Percentiles rank a stretch among this genome's conserved stretches.
phyloP scores from a whole-genome alignment of 2,329 filamentous ascomycete species.

The Neofusicoccum sp. region DNA sequence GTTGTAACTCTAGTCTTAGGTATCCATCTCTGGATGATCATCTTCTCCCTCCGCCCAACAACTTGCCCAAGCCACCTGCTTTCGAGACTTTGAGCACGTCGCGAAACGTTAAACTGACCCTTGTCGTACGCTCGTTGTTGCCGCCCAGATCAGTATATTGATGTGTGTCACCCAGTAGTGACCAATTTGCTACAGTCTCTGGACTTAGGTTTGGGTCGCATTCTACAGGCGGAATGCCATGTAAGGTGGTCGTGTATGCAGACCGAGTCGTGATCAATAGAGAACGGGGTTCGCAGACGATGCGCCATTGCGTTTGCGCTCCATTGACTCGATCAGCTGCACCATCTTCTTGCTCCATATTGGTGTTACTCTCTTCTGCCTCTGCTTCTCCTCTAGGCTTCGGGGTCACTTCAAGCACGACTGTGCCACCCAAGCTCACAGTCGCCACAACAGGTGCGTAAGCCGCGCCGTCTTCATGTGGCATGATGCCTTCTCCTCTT shows the following conservation, averaged over 20 bases:
- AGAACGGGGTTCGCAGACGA: constrained; percentile 82
- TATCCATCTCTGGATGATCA: constrained; percentile 19
- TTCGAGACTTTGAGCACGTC: constrained; percentile 73
- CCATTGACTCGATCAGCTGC: background rate
- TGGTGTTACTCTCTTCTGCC: constrained; percentile 45
- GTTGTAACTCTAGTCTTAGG: too few relatives aligned
- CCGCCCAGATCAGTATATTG: constrained; percentile 50
- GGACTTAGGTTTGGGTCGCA: constrained; percentile 64
- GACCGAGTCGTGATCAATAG: constrained; percentile 68
- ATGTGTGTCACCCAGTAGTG: constrained; percentile 55
- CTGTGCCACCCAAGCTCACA: constrained; percentile 73
- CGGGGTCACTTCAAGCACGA: constrained; percentile 73
- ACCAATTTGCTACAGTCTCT: constrained; percentile 67
- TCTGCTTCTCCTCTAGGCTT: constrained; percentile 43
- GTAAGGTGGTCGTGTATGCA: constrained; percentile 69
- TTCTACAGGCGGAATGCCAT: constrained; percentile 67
- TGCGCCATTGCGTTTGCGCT: constrained; percentile 36
- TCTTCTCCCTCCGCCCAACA: constrained; percentile 51
- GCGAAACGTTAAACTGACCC: constrained; percentile 76
- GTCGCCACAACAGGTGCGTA: constrained; percentile 90
- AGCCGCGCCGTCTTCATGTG: constrained; percentile 87
- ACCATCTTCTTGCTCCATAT: background rate
- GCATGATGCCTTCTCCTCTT: constrained; percentile 90
- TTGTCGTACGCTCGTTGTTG: constrained; percentile 56
- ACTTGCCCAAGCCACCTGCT: constrained; percentile 59